Conservation (phyloP, 495 filamentous ascomycete species). For the Lepraria neglecta region DNA sequence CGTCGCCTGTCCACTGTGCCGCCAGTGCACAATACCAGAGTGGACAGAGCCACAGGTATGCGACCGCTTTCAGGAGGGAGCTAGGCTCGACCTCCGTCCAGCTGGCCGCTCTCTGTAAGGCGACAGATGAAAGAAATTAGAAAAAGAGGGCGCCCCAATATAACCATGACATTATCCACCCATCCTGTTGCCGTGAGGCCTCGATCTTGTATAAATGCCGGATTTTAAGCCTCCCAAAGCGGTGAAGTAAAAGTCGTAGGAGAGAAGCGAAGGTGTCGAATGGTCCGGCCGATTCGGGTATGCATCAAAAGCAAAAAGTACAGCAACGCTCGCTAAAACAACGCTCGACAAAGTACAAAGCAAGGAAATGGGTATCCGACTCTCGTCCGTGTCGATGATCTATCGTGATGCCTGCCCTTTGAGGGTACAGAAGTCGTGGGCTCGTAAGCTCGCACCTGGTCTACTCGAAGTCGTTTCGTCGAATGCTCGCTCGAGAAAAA, state of each 20-base stretch:
- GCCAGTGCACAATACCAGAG: constrained; percentile 44
- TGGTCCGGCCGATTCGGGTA: constrained; percentile 48
- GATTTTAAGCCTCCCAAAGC: constrained; percentile 38
- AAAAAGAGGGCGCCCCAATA: constrained; percentile 20
- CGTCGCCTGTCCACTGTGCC: constrained; percentile 38
- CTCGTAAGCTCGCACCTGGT: constrained; percentile 27
- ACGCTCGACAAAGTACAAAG: constrained; percentile 37
- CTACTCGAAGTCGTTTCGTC: constrained; percentile 15
- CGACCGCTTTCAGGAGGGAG: constrained; percentile 24
- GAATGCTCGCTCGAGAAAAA: constrained; percentile 33
- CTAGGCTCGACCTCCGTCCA: constrained; percentile 24
- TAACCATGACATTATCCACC: constrained; percentile 45
- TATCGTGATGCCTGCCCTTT: constrained; percentile 15
- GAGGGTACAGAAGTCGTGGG: constrained; percentile 12
- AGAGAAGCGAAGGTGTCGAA: constrained; percentile 39
- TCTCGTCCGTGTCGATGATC: constrained; percentile 25
- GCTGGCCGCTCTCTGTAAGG: constrained; percentile 32
- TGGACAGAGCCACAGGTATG: constrained; percentile 30
- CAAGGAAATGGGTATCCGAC: constrained; percentile 41
- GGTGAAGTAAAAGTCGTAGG: constrained; percentile 26
- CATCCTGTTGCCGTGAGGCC: constrained; percentile 56
- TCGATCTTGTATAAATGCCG: constrained; percentile 49
- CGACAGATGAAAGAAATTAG: constrained; percentile 39
- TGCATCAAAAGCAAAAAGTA: constrained; percentile 29
- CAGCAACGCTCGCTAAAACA: constrained; percentile 35